Base-by-base conservation (phyloP, 1,284 basidiomycete species). In the Agaricales sp. region DNA sequence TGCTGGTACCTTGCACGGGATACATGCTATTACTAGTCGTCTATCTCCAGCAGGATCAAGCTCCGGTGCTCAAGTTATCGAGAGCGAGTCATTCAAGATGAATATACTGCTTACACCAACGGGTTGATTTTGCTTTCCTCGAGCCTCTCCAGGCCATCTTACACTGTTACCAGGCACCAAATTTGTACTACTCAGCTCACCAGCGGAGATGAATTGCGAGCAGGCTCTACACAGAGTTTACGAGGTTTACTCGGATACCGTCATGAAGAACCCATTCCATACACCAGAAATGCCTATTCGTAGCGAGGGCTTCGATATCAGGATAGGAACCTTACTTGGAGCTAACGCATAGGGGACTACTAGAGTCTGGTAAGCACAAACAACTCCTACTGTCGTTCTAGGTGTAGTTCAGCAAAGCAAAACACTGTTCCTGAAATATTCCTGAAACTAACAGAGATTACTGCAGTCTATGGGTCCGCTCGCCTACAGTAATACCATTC, bases 251-350 rank as follows among this genome's bases (percentile, higher is more conserved):
- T 76, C 92, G 1, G 94, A 97, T 61, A 83, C 88, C 3, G 93
- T 96, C 49, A 96, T 97, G 92, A 98, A 99, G 74, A 98, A 98
- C 62, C 96, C 96, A 1, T 99, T 99, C 68, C 93, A 99, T 64
- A 96, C 92, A 2, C 87, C 89, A 21, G 96, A 99, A 67, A 99
- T 99, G 95, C 96, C 96, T 1, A 95, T 99, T 57, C 82, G 95
- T 46, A 89, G 78, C 47, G 87, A 93, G 57, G 81, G 79, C 6
- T 99, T 99, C 60, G 95, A 99, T 60, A 70, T 67, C 30, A 78
- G 82, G 37, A 80, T 90, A 48, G 68, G 71, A 12, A 61, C 73
- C 8, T 64, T 88, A 38, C 71, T 87, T 57, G 81, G 79, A 30
- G 14, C 26, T 14, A 30, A 14, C 26, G 26, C 26, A 30, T 30